Percentiles rank a stretch among this genome's conserved stretches.
Evolutionary conservation across 805 yeast genomes (phyloP).

Genomic region (Priceomyces haplophilus): DNA sequence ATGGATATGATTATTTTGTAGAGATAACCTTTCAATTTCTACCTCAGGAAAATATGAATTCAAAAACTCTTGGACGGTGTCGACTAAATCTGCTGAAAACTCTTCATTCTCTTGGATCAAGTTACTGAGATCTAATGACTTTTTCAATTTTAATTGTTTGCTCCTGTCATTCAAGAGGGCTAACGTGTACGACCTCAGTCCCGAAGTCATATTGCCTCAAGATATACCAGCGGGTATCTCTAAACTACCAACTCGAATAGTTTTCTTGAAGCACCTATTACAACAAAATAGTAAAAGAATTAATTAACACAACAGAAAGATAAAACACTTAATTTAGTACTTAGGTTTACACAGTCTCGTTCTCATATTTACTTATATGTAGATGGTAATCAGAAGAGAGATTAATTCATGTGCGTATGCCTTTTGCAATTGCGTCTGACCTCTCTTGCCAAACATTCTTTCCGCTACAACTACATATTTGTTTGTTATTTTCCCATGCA

Average conservation of each 20-base stretch:
- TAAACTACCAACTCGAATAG: no score
- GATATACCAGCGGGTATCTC: not conserved
- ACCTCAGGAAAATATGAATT: slow-evolving; percentile 22
- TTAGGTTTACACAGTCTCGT: not conserved
- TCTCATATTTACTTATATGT: slow-evolving; percentile 1
- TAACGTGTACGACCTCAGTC: slow-evolving; percentile 10
- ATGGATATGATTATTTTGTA: slow-evolving; percentile 50
- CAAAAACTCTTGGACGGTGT: slow-evolving; percentile 20
- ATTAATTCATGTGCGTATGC: slow-evolving; percentile 33
- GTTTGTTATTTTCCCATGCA: slow-evolving; percentile 92
- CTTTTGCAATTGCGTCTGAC: slow-evolving; percentile 64
- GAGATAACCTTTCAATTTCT: slow-evolving; percentile 48
- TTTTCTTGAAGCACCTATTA: no score
- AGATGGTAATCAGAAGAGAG: not conserved
- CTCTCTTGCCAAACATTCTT: slow-evolving; percentile 96
- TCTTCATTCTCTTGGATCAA: slow-evolving; percentile 7
- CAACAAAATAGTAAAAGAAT: no score
- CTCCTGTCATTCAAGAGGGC: slow-evolving; percentile 20
- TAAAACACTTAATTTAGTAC: no score
- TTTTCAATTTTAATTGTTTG: slow-evolving; percentile 19
- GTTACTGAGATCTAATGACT: slow-evolving; percentile 19
- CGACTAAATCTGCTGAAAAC: slow-evolving; percentile 19
- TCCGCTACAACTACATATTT: slow-evolving; percentile 92
- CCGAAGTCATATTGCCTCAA: slow-evolving; percentile 1
- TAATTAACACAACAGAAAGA: no score